These are phyloP conservation scores for Sphagnum contortum DNA, from an alignment of 225 moss, liverwort and hornwort genomes.

Conservation along the genomic window DNA sequence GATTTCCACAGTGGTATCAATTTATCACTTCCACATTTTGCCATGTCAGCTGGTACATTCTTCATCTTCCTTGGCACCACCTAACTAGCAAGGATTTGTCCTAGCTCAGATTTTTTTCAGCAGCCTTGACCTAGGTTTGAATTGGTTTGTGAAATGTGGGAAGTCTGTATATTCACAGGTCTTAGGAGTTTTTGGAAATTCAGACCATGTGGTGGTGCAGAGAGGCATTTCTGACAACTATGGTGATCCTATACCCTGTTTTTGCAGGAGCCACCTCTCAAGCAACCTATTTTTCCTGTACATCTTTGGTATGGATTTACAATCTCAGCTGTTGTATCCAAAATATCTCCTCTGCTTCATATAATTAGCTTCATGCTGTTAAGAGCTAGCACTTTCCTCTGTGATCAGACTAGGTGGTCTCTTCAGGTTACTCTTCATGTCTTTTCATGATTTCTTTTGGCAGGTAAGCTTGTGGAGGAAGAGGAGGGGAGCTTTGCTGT, in stretches of 20 bases:
- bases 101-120: too few species aligned
- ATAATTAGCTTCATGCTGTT: too few species aligned
- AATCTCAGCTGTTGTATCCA: too few species aligned
- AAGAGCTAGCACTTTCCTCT: too few species aligned
- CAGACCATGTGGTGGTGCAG: constrained; percentile 48
- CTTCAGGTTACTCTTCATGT: too few species aligned
- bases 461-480: constrained; percentile 98
- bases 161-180: neutral
- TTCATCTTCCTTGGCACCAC: constrained; percentile 2
- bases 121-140: too few species aligned
- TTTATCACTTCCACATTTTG: constrained; percentile 91
- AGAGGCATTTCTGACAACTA: constrained; percentile 34
- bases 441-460: constrained; percentile 9
- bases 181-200: too few species aligned
- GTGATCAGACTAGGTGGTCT: too few species aligned
- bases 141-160: neutral
- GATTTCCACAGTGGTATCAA: constrained; percentile 85
- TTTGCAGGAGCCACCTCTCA: constrained; percentile 98
- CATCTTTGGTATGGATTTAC: constrained; percentile 70
- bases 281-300: constrained; percentile 99
- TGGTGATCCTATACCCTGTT: constrained; percentile 40
- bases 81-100: too few species aligned
- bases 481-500: constrained; percentile 92
- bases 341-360: too few species aligned
- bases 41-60: constrained; percentile 78